Evolutionary conservation across 2,329 filamentous ascomycete genomes (phyloP).

Genomic region (Allantophomopsis lycopodina): DNA sequence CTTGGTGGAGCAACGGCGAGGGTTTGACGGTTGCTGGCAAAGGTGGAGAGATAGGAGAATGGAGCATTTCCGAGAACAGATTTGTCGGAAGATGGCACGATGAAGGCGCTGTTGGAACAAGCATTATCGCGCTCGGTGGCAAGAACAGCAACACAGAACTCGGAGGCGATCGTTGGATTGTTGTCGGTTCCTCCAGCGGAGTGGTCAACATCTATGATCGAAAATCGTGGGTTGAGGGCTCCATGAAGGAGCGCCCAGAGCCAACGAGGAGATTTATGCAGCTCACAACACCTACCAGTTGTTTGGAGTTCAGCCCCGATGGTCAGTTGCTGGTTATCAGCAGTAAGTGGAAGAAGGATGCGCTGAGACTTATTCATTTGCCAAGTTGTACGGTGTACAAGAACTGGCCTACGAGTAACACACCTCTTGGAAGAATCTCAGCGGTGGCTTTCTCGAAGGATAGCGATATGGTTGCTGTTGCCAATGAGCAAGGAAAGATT

Average conservation of each 20-base stretch:
- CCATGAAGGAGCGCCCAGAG: conserved; percentile 40
- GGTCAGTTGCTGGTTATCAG: conserved; percentile 82
- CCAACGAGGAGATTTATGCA: conserved; percentile 70
- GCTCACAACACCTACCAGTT: conserved; percentile 72
- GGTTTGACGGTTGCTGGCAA: conserved; percentile 75
- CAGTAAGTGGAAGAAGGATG: conserved; percentile 78
- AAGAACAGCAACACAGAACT: conserved; percentile 39
- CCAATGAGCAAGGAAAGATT: conserved; percentile 80
- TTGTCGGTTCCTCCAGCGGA: conserved; percentile 72
- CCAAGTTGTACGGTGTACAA: conserved; percentile 87
- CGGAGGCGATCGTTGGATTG: conserved; percentile 80
- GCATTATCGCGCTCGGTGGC: conserved; percentile 68
- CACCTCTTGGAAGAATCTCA: conserved; percentile 74
- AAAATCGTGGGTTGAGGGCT: conserved; percentile 22
- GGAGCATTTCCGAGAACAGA: conserved; percentile 52
- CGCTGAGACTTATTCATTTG: conserved; percentile 75
- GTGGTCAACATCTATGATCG: conserved; percentile 93
- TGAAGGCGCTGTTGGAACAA: conserved; percentile 77
- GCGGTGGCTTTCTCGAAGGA: conserved; percentile 53
- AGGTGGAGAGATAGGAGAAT: conserved; percentile 85
- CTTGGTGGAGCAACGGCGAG: conserved; percentile 78
- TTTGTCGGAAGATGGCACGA: conserved; percentile 80
- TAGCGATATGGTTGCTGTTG: conserved; percentile 66
- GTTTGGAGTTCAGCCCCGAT: conserved; percentile 72
- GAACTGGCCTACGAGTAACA: conserved; percentile 92